Evolutionary conservation across 345 rosid species (phyloP).

Genomic region (Luvunga scandens): DNA sequence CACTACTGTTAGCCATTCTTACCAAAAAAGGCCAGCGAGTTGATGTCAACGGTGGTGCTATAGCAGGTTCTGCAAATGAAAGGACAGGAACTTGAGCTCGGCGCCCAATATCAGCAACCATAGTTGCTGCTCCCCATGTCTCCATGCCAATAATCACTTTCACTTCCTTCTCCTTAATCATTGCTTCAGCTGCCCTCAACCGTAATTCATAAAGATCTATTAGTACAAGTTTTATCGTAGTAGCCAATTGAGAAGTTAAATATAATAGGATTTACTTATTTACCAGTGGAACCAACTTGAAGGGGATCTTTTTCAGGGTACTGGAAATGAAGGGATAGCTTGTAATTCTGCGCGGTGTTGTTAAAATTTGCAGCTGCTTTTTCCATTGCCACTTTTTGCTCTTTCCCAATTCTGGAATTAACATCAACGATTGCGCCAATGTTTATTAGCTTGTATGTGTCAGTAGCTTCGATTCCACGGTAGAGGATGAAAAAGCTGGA

Average conservation of each 20-base stretch:
- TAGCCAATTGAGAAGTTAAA: not conserved
- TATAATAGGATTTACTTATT: not conserved
- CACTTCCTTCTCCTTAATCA: conserved; percentile 27
- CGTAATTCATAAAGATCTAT: not conserved
- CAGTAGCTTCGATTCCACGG: conserved; percentile 21
- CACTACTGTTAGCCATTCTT: conserved; percentile 29
- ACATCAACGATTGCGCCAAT: conserved; percentile 45
- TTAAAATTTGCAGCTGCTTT: conserved; percentile 38
- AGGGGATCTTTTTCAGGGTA: conserved; percentile 26
- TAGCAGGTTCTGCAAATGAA: conserved; percentile 27
- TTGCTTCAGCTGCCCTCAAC: conserved; percentile 28
- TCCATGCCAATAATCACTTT: conserved; percentile 40
- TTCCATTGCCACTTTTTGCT: conserved; percentile 41
- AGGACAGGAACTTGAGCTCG: conserved; percentile 32
- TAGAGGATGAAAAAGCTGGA: not conserved
- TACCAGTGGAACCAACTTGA: conserved; percentile 37
- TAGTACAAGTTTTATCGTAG: not conserved
- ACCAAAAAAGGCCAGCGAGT: conserved; percentile 43
- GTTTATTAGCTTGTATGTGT: conserved; percentile 5
- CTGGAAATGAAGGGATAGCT: conserved; percentile 30
- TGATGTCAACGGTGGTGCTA: conserved; percentile 28
- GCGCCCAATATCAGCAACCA: conserved; percentile 30
- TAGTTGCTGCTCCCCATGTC: conserved; percentile 34
- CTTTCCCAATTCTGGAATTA: conserved; percentile 33
- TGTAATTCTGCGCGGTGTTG: conserved; percentile 9